Evolutionary conservation across 495 filamentous ascomycete species (phyloP), one percentile per base, ranked within the genome.

Genomic region (Diplogelasinospora grovesii): DNA sequence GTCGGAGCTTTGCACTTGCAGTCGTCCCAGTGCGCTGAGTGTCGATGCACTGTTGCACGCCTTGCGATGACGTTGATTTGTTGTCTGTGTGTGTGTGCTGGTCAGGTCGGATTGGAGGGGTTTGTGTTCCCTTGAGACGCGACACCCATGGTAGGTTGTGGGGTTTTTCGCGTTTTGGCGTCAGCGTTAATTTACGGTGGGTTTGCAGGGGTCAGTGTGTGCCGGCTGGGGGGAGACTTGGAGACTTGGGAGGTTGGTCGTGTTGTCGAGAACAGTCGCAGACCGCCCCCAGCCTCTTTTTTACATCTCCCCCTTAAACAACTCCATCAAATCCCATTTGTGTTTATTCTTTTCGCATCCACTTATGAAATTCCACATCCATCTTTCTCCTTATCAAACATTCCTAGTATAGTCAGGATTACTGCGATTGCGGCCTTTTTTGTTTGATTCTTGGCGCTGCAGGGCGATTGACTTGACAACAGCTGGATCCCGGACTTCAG

Each of bases 81-180:
- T 14, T 28, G 25, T 21, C 18, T 18, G 6, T 16, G 20, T 25
- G 20, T 22, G 19, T 50, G 39, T 13, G 29, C 26, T 54, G 48
- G 48, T 51, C 40, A 20, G 16, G 13, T 11, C 2, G 40, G 44
- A 54, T 54, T 54, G 52, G 52, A 27, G 52, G 48, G 52, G 38
- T 38, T 20, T 15, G 6, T 26, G n/a, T n/a, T n/a, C n/a, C 26
- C 30, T 35, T 14, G 26, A 30, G 37, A 49, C 18, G 25, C 22
- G 34, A 14, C 13, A 27, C 22, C 19, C 22, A n/a, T 13, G 40
- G 36, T 40, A 41, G 36, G 39, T 36, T 52, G 43, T 49, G 52
- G 45, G 41, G 38, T 36, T 33, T 45, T 50, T 53, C 45, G 41
- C 45, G 49, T 46, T 49, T 46, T 46, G 21, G 44, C 44, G 48